Conservation (phyloP, 257 asterid species). For the Gardenia jasminoides region DNA sequence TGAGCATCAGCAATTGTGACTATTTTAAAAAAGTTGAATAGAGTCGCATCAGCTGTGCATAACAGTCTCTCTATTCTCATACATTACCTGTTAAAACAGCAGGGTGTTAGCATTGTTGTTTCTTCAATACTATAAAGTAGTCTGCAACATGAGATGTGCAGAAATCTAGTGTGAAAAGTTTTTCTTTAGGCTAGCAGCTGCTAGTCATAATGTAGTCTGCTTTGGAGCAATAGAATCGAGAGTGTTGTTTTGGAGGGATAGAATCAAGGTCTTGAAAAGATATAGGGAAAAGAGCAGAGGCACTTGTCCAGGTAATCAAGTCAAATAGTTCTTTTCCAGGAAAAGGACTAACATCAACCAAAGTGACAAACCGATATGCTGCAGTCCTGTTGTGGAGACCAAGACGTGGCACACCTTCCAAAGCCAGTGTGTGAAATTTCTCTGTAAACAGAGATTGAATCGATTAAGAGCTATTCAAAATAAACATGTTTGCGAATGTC, state of each 20-base stretch:
- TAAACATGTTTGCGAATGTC: too few species aligned
- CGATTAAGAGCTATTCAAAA: background rate
- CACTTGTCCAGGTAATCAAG: background rate
- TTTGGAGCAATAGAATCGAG: background rate
- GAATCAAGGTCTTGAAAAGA: background rate
- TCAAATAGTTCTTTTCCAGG: background rate
- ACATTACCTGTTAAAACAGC: slow-evolving; percentile 63
- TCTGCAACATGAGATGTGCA: background rate
- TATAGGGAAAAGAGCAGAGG: background rate
- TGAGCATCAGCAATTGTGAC: slow-evolving; percentile 81
- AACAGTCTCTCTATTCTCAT: slow-evolving; percentile 78
- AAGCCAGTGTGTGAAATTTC: slow-evolving; percentile 79
- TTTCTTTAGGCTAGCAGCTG: background rate
- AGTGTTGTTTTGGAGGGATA: too few species aligned
- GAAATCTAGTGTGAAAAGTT: background rate
- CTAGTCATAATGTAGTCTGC: background rate
- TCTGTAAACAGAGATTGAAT: slow-evolving; percentile 40
- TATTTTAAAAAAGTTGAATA: slow-evolving; percentile 61
- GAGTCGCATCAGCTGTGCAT: slow-evolving; percentile 87
- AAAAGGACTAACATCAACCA: slow-evolving; percentile 79
- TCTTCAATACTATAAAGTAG: background rate
- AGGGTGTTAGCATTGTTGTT: background rate
- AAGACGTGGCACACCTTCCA: slow-evolving; percentile 81
- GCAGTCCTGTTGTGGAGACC: slow-evolving; percentile 83
- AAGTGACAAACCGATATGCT: slow-evolving; percentile 93